phyloP scores from a whole-genome alignment of 2,329 filamentous ascomycete species.

The Penicillium capsulatum region DNA sequence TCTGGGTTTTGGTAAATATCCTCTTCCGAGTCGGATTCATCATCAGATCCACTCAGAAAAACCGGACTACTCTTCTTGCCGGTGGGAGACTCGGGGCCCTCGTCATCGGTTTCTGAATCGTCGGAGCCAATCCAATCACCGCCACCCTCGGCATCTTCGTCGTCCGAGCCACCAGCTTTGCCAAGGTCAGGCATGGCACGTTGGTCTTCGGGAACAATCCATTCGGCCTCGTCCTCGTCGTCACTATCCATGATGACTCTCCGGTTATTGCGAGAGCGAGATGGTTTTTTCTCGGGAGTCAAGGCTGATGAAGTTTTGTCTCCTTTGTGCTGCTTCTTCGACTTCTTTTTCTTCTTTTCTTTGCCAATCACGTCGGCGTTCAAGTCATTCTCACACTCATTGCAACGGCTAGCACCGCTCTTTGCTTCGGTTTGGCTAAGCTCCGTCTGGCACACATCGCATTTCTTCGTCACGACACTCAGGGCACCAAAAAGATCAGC shows the following conservation, averaged over 20 bases:
- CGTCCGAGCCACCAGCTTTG: slow-evolving; percentile 76
- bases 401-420: slow-evolving; percentile 58
- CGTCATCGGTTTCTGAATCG: slow-evolving; percentile 56
- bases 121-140: slow-evolving; percentile 73
- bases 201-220: slow-evolving; percentile 70
- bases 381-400: slow-evolving; percentile 71
- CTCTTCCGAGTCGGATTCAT: slow-evolving; percentile 42
- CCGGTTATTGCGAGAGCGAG: slow-evolving; percentile 37
- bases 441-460: slow-evolving; percentile 74
- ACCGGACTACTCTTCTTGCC: slow-evolving; percentile 20
- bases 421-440: slow-evolving; percentile 56
- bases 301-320: slow-evolving; percentile 26
- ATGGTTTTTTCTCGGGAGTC: slow-evolving; percentile 18
- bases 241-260: slow-evolving; percentile 51
- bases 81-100: slow-evolving; percentile 30
- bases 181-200: slow-evolving; percentile 60
- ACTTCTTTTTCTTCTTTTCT: slow-evolving; percentile 45
- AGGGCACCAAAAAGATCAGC: slow-evolving; percentile 83
- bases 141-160: slow-evolving; percentile 82
- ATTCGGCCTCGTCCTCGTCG: slow-evolving; percentile 67
- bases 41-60: slow-evolving; percentile 19
- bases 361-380: slow-evolving; percentile 50
- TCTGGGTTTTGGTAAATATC: slow-evolving; percentile 41
- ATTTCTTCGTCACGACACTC: slow-evolving; percentile 70
- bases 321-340: slow-evolving; percentile 44